Conservation (phyloP, 768 basidiomycete genomes). For the Kwoniella sp. region DNA sequence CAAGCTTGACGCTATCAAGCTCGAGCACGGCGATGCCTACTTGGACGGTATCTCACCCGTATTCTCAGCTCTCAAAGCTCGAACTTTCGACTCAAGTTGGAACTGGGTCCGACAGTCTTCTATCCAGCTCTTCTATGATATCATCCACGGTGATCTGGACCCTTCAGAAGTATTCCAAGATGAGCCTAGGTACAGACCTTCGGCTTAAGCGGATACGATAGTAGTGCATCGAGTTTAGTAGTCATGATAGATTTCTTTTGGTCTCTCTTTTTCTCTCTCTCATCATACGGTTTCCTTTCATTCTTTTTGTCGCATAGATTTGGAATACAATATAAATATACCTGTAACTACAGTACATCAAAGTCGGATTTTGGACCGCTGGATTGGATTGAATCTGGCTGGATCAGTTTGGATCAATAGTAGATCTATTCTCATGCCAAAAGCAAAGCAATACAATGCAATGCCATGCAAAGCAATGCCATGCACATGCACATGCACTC, state of each 20-base stretch:
- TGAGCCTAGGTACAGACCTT: slow-evolving; percentile 32
- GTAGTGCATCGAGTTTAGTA: not conserved
- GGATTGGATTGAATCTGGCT: not conserved
- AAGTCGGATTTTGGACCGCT: too few species aligned
- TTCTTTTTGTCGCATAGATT: slow-evolving; percentile 1
- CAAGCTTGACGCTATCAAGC: slow-evolving; percentile 80
- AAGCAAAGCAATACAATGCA: not conserved
- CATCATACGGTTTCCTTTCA: not conserved
- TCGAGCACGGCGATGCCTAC: slow-evolving; percentile 92
- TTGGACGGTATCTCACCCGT: slow-evolving; percentile 91
- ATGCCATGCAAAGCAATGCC: not conserved
- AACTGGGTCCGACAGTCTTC: slow-evolving; percentile 99
- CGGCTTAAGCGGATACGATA: not conserved
- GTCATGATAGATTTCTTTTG: not conserved
- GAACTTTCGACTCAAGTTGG: slow-evolving; percentile 98
- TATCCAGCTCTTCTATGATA: slow-evolving; percentile 95
- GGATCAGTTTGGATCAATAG: not conserved
- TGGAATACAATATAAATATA: not conserved
- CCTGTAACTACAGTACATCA: not conserved
- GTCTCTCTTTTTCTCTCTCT: slow-evolving; percentile 2
- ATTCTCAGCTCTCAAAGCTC: slow-evolving; percentile 93
- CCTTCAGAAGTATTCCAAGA: slow-evolving; percentile 44
- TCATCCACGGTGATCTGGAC: slow-evolving; percentile 74
- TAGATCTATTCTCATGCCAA: not conserved
- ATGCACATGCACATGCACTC: not conserved